Evolutionary conservation across 495 filamentous ascomycete species (phyloP).

Genomic region (Extremus antarcticus): DNA sequence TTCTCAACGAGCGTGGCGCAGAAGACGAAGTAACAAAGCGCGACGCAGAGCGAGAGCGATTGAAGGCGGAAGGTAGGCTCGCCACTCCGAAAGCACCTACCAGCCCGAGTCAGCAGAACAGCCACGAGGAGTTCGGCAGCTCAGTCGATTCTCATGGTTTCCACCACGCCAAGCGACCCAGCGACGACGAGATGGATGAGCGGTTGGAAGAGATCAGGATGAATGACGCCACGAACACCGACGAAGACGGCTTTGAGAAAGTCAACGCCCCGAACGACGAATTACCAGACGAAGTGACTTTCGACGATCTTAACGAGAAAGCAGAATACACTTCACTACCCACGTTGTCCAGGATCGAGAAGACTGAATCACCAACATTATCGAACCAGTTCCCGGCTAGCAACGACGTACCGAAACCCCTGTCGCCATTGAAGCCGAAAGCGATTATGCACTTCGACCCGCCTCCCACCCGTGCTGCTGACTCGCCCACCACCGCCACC

Average conservation of each 20-base stretch:
- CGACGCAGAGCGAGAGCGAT: slow-evolving; percentile 67
- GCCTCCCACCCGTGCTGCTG: slow-evolving; percentile 18
- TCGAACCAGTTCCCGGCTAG: background rate
- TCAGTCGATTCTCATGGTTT: slow-evolving; percentile 33
- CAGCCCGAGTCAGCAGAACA: slow-evolving; percentile 18
- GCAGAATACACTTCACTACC: slow-evolving; percentile 14
- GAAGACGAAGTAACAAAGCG: slow-evolving; percentile 75
- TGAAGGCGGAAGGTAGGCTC: slow-evolving; percentile 58
- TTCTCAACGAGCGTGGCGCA: slow-evolving; percentile 86
- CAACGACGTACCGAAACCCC: slow-evolving; percentile 46
- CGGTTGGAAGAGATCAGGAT: slow-evolving; percentile 36
- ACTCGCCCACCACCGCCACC: slow-evolving; percentile 40
- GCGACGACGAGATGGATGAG: slow-evolving; percentile 22
- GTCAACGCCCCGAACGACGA: slow-evolving; percentile 62
- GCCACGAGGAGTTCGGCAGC: slow-evolving; percentile 33
- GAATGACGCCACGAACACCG: slow-evolving; percentile 65
- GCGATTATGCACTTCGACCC: slow-evolving; percentile 19
- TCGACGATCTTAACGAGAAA: slow-evolving; percentile 40
- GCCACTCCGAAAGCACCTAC: slow-evolving; percentile 34
- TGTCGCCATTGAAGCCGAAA: slow-evolving; percentile 14
- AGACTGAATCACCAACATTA: background rate
- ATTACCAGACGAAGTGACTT: slow-evolving; percentile 48
- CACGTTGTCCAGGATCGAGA: slow-evolving; percentile 10
- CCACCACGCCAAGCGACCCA: slow-evolving; percentile 36
- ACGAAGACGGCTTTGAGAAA: slow-evolving; percentile 93